A percentile compares a stretch with the other conserved stretches of the same genome.
Conservation (phyloP, 1,139 yeast species). For the Hansenula lynferdii region DNA sequence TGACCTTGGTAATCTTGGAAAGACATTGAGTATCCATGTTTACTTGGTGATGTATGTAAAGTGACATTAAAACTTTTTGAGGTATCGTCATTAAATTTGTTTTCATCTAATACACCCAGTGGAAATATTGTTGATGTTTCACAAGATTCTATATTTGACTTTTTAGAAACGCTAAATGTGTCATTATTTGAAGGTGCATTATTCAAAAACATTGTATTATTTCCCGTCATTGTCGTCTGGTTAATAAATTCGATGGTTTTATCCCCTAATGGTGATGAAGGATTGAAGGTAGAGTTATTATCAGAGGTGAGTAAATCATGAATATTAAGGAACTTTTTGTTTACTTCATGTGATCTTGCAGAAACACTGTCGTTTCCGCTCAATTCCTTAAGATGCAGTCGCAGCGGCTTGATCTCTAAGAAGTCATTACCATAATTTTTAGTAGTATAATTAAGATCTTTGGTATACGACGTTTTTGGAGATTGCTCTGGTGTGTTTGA, state of each 20-base stretch:
- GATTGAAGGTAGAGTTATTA: not conserved
- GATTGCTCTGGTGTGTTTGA: conserved; percentile 11
- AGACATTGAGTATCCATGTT: not conserved
- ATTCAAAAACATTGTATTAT: not conserved
- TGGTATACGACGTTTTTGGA: too few relatives aligned
- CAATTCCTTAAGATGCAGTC: too few relatives aligned
- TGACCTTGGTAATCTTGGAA: too few relatives aligned
- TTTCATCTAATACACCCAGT: not conserved
- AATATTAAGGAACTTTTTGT: not conserved
- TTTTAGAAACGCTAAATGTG: not conserved
- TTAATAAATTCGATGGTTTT: conserved; percentile 1
- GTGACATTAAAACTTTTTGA: too few relatives aligned
- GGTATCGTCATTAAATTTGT: too few relatives aligned
- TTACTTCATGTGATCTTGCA: too few relatives aligned
- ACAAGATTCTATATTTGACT: not conserved
- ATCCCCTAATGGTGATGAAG: not conserved
- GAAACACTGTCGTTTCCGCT: too few relatives aligned
- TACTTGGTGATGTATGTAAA: not conserved
- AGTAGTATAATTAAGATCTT: too few relatives aligned
- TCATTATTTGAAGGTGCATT: not conserved
- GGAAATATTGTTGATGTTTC: not conserved
- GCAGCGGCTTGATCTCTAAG: too few relatives aligned
- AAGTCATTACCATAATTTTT: too few relatives aligned
- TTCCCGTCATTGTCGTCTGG: conserved; percentile 1
- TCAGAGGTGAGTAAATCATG: not conserved